Evolutionary conservation across 805 yeast species (phyloP).

Genomic region (Metschnikowia peoriensis): DNA sequence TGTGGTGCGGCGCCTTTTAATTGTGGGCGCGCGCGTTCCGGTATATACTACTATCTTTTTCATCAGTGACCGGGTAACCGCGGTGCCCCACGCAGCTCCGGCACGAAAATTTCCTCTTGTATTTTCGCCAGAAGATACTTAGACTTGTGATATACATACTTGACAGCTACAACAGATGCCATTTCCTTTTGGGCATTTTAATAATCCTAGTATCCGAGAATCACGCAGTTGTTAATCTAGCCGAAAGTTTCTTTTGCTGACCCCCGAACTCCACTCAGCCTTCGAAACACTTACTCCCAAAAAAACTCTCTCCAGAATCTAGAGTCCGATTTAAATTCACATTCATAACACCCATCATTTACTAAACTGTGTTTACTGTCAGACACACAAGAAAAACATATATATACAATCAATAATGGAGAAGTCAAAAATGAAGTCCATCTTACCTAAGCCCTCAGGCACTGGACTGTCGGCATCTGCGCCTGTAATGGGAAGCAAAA

Average conservation of each 20-base stretch:
- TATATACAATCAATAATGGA: constrained; percentile 24
- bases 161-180: background rate
- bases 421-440: constrained; percentile 39
- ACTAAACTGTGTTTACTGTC: too few relatives aligned
- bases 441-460: constrained; percentile 41
- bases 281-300: background rate
- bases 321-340: background rate
- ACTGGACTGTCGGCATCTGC: constrained; percentile 16
- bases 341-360: background rate
- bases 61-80: constrained; percentile 21
- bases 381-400: too few relatives aligned
- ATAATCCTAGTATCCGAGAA: background rate
- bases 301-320: background rate
- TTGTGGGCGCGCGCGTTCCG: constrained; percentile 10
- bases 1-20: constrained; percentile 7
- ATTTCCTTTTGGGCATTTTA: background rate
- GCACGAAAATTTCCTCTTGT: constrained; percentile 6
- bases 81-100: constrained; percentile 12
- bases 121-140: background rate
- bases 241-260: background rate
- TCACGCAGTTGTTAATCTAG: background rate
- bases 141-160: background rate
- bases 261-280: background rate
- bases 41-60: constrained; percentile 18
- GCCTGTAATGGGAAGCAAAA: constrained; percentile 11